These are phyloP conservation scores for Marasmius fiardii DNA, from an alignment of 1,284 basidiomycete species.

Conservation along the genomic window DNA sequence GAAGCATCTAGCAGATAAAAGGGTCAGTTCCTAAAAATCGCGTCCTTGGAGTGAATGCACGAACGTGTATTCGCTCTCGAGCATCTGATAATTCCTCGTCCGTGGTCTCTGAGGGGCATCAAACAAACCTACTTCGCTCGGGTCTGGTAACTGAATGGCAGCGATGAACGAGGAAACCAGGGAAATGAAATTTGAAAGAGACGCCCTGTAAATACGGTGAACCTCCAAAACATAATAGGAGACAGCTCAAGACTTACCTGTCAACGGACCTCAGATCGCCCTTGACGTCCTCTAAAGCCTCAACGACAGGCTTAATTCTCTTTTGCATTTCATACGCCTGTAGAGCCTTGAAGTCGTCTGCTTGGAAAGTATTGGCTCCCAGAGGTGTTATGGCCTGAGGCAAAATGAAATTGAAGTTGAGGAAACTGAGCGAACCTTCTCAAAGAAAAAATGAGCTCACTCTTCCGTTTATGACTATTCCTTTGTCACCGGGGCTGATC, in stretches of 20 bases:
- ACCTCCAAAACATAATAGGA: conserved; percentile 5
- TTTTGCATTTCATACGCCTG: conserved; percentile 71
- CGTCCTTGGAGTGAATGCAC: conserved; percentile 20
- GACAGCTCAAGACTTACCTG: conserved; percentile 31
- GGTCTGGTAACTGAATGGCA: conserved; percentile 62
- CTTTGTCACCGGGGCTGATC: conserved; percentile 54
- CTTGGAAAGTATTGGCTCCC: conserved; percentile 47
- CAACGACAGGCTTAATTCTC: conserved; percentile 64
- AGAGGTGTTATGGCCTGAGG: conserved; percentile 70
- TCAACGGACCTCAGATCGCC: conserved; percentile 40
- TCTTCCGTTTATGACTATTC: conserved; percentile 78
- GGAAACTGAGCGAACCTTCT: background rate
- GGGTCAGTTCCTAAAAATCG: background rate
- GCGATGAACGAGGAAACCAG: conserved; percentile 71
- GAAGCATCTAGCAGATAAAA: conserved; percentile 51
- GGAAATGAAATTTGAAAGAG: conserved; percentile 58
- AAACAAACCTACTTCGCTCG: conserved; percentile 71
- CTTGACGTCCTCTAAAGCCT: conserved; percentile 56
- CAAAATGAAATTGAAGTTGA: conserved; percentile 48
- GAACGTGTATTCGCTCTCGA: conserved; percentile 66
- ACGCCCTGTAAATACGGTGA: conserved; percentile 34
- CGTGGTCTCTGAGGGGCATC: conserved; percentile 56
- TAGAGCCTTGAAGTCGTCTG: conserved; percentile 67
- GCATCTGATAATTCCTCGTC: conserved; percentile 52
- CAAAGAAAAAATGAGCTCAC: conserved; percentile 41